These are phyloP conservation scores for Oryza officinalis DNA, from an alignment of 176 grass and related monocot species.

Conservation along the genomic window DNA sequence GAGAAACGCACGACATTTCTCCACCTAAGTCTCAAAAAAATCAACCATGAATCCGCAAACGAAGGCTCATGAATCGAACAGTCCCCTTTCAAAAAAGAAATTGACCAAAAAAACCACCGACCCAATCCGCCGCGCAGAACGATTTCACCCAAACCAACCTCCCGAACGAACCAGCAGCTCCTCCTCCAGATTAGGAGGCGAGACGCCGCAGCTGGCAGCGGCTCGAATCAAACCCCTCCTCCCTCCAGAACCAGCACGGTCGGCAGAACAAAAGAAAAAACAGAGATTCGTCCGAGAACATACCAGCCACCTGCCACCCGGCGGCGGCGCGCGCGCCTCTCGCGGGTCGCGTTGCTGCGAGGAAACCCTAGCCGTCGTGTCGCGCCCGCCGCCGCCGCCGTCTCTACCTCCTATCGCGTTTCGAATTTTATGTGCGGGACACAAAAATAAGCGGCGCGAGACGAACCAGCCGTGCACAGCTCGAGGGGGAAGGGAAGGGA, in stretches of 20 bases:
- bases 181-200: constrained; percentile 4
- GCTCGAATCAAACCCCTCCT: neutral
- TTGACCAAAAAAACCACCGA: neutral
- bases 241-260: neutral
- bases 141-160: neutral
- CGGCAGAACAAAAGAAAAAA: neutral
- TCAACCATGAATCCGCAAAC: neutral
- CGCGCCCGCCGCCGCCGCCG: neutral
- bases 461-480: constrained; percentile 26
- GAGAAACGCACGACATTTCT: constrained; percentile 5
- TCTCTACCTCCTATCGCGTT: constrained; percentile 13
- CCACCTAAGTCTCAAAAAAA: neutral
- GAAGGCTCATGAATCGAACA: constrained; percentile 21
- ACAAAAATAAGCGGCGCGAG: constrained; percentile 43
- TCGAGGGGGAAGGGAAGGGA: neutral
- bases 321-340: neutral
- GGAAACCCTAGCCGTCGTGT: constrained; percentile 44
- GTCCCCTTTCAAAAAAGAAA: neutral
- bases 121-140: neutral
- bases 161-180: neutral
- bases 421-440: constrained; percentile 27
- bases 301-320: constrained; percentile 20
- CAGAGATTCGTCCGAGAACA: neutral
- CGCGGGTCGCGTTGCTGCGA: neutral
- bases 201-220: neutral